Evolutionary conservation across 805 yeast species (phyloP).

Genomic region (Huiozyma sinensis): DNA sequence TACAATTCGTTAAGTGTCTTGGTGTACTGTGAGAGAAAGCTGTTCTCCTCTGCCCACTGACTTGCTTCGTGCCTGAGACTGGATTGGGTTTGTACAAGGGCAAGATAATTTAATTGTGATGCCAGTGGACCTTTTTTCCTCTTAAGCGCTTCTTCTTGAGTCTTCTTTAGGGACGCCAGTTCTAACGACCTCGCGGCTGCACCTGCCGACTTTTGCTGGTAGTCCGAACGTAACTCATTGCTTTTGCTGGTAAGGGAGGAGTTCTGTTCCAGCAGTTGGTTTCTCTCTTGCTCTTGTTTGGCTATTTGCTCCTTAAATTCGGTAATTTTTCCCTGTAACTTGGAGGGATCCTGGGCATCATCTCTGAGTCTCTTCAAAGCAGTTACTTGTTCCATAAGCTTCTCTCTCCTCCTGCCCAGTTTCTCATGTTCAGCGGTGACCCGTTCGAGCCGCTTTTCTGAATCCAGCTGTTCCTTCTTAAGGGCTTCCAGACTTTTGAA

Average conservation of each 20-base stretch:
- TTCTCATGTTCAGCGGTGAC: constrained; percentile 12
- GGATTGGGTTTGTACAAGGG: constrained; percentile 6
- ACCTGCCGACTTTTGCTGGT: constrained; percentile 36
- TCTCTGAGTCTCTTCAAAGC: constrained; percentile 6
- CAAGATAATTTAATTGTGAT: constrained; percentile 16
- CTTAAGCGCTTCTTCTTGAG: constrained; percentile 19
- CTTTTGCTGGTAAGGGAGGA: no score
- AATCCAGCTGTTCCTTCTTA: constrained; percentile 16
- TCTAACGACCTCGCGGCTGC: constrained; percentile 36
- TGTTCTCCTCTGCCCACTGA: constrained; percentile 8
- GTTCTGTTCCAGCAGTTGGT: constrained; percentile 49
- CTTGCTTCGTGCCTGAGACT: constrained; percentile 9
- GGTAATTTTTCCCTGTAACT: background rate
- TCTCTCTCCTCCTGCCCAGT: constrained; percentile 6
- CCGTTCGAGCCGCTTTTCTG: constrained; percentile 18
- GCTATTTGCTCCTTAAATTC: background rate
- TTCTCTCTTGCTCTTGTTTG: constrained; percentile 3
- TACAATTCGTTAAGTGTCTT: constrained; percentile 8
- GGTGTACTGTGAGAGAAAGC: constrained; percentile 16
- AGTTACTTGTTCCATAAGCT: constrained; percentile 5
- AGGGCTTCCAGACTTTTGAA: constrained; percentile 28
- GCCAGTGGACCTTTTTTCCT: constrained; percentile 29
- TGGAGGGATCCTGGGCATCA: background rate
- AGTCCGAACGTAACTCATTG: constrained; percentile 30
- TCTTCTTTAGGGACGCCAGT: constrained; percentile 20